A percentile compares a stretch with the other conserved stretches of the same genome.
phyloP scores from a whole-genome alignment of 1,139 yeast species.

The Candida tetrigidarum region DNA sequence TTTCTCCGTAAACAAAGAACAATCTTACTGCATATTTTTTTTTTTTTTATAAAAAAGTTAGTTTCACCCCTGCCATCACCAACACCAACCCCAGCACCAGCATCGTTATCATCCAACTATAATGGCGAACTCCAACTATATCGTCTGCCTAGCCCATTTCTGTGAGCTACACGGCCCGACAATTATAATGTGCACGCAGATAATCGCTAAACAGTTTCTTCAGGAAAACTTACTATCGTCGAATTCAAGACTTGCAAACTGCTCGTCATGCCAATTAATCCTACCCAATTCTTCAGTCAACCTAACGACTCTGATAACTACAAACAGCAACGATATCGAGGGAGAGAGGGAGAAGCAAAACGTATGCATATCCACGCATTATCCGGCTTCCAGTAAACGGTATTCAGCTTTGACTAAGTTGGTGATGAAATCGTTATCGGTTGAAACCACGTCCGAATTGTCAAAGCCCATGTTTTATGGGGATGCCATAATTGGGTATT shows the following conservation, averaged over 20 bases:
- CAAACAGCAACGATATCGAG: constrained; percentile 19
- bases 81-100: neutral
- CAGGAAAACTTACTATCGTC: constrained; percentile 24
- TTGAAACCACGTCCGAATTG: constrained; percentile 71
- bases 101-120: neutral
- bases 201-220: constrained; percentile 15
- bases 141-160: constrained; percentile 73
- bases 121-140: constrained; percentile 34
- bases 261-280: constrained; percentile 59
- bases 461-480: constrained; percentile 73
- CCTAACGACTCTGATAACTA: constrained; percentile 24
- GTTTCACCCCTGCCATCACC: neutral
- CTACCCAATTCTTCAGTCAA: constrained; percentile 47
- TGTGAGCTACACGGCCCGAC: constrained; percentile 90
- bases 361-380: constrained; percentile 55
- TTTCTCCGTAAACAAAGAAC: too few species aligned
- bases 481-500: constrained; percentile 69
- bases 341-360: constrained; percentile 19
- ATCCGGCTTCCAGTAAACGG: constrained; percentile 59
- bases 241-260: constrained; percentile 44
- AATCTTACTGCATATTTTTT: neutral
- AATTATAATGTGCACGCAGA: constrained; percentile 73
- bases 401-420: constrained; percentile 62
- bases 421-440: constrained; percentile 68
- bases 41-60: neutral